Evolutionary conservation across 2,329 filamentous ascomycete genomes (phyloP), one percentile per base, ranked within the genome.

Genomic region (Fusarium mundagurra): DNA sequence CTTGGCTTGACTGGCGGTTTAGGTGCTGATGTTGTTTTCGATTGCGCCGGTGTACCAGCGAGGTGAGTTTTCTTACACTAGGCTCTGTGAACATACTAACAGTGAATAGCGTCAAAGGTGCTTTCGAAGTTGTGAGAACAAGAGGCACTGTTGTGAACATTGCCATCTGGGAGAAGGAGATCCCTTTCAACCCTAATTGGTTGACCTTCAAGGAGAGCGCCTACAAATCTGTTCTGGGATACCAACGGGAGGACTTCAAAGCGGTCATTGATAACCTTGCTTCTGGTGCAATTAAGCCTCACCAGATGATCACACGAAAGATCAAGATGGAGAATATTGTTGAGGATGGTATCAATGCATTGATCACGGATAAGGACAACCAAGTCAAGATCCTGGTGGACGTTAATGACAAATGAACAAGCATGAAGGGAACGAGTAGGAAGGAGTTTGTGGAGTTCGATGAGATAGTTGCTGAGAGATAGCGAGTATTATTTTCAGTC

Each of bases 331-430:
- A 89, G 27, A 83, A 88, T 24, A 80, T 91, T 17, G 88, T 90
- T 0, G 85, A 91, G 39, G 84, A 88, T 43, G 90, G 89, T 0
- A 88, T 91, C 72, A 84, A 86, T 64, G 84, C 88, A 3, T 80
- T 92, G 62, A 87, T 91, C 39, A 81, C 88, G 12, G 86, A 92
- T 70, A 90, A 89, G 76, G 88, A 91, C 51, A 88, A 86, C 61
- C 88, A 92, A 75, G 89, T 91, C 34, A 92, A 92, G 81, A 88
- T 92, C 36, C 72, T 92, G 51, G 87, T 92, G 4, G 86, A 90
- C 24, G 67, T 82, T 6, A 64, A 76, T 27, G 74, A 61, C 11
- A 74, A 38, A 38, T 38, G 36, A 34, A 31, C 31, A 31, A 31
- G 11, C 11, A 31, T 31, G 31, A 31, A 31, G 8, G 31, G 11